Conservation (phyloP, 306 rosid genomes). For the Astragalus membranaceus region DNA sequence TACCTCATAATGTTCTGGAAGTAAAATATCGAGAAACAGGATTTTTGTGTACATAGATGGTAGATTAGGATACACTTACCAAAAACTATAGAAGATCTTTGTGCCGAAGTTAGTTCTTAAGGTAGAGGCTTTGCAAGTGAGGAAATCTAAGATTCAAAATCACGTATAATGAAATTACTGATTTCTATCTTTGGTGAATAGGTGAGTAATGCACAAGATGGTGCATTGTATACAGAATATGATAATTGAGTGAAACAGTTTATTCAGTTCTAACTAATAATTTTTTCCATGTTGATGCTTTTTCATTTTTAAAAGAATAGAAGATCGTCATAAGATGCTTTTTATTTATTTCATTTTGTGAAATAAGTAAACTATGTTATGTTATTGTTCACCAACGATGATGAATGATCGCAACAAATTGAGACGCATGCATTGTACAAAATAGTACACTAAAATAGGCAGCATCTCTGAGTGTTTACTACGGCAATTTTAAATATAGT, state of each 20-base stretch:
- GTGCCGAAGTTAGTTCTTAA: neutral
- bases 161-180: neutral
- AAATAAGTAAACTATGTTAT: neutral
- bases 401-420: constrained; percentile 3
- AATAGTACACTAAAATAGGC: neutral
- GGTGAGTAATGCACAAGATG: neutral
- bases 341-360: no score
- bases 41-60: constrained; percentile 9
- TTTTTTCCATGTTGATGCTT: neutral
- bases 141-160: constrained; percentile 5
- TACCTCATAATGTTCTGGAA: neutral
- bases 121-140: neutral
- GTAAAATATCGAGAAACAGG: neutral
- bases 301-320: no score
- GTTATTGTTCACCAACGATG: constrained; percentile 18
- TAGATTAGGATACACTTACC: constrained; percentile 25
- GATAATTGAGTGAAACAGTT: no score
- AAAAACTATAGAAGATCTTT: neutral
- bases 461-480: neutral
- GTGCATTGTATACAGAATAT: no score
- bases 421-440: neutral
- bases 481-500: neutral
- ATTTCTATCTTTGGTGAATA: no score
- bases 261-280: no score
- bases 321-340: no score